Conservation (phyloP, 2,329 filamentous ascomycete genomes). For the Dothideomycetidae sp. region DNA sequence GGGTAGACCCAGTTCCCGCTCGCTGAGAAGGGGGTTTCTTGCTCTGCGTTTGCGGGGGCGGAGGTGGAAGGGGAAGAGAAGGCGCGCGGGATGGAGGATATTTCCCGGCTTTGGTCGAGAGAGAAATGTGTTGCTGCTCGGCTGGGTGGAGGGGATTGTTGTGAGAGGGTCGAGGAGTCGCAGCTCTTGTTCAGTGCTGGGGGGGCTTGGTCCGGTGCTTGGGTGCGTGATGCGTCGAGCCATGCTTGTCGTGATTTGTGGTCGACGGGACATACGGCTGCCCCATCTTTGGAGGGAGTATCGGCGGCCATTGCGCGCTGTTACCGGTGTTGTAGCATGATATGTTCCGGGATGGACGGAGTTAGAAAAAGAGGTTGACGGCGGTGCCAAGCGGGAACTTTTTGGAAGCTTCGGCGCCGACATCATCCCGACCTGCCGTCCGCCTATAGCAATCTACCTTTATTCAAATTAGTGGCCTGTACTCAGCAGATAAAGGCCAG, state of each 20-base stretch:
- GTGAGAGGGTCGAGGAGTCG: conserved; percentile 20
- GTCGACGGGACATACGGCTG: conserved; percentile 70
- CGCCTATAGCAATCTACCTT: too few relatives aligned
- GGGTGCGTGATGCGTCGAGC: conserved; percentile 44
- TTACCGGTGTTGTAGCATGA: too few relatives aligned
- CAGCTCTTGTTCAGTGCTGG: conserved; percentile 19
- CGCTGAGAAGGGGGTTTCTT: conserved; percentile 53
- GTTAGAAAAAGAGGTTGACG: too few relatives aligned
- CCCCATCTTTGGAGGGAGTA: neutral
- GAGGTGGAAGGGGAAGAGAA: conserved; percentile 17
- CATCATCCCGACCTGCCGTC: too few relatives aligned
- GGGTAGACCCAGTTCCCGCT: conserved; percentile 95
- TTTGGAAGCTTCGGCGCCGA: too few relatives aligned
- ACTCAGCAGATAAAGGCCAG: too few relatives aligned
- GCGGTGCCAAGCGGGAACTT: too few relatives aligned
- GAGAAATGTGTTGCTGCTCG: conserved; percentile 19
- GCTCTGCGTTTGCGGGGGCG: conserved; percentile 56
- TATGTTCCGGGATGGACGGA: too few relatives aligned
- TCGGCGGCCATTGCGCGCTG: neutral
- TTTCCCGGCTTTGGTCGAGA: conserved; percentile 54
- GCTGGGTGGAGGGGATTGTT: conserved; percentile 18
- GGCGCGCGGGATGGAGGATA: conserved; percentile 57
- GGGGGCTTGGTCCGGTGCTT: conserved; percentile 15
- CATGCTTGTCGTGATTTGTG: conserved; percentile 77
- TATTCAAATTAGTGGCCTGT: too few relatives aligned